Evolutionary conservation across 75 land plant genomes (phyloP), one percentile per base, ranked within the genome.

Genomic region (Pinus albicaulis): DNA sequence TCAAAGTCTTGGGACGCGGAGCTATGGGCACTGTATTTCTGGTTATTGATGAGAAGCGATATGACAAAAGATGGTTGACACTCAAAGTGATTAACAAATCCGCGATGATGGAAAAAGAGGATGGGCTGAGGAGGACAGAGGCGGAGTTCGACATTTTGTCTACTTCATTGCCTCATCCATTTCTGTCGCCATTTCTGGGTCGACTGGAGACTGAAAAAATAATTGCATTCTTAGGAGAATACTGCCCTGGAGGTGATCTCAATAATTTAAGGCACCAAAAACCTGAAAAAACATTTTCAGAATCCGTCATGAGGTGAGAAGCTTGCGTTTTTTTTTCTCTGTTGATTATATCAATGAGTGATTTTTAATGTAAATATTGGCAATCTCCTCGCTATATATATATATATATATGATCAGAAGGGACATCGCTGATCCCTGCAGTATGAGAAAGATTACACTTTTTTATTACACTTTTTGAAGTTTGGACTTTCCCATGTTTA

Each of bases 221-320:
- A 10, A 56, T 72, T 48, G 87, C 83, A 5, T 80, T 86, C 23
- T 48, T 88, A 52, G 84, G 72, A 22, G 93, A 94, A 13, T 95
- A 71, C 81, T 95, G 93, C 81, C 74, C 89, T 63, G 98, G 92
- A 10, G 91, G 92, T 34, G 98, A 95, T 77, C 89, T 95, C 17
- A 84, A 95, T 78, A 79, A 83, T 62, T 87, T 95, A 72, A 86
- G 96, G 7, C 80, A 89, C 73, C 72, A 74, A 16, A 93, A 89
- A 60, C 56, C 85, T 22, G 95, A 90, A 80, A 84, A 82, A 44
- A 80, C 73, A 56, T 92, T 95, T 89, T 86, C 96, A 20, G 85
- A 84, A 4, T 55, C 90, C n/a, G 87, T 83, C 19, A 79, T 88
- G 17, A 74, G 89, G 71, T 68, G 7, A 17, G 34, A 26, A 16